Conservation (phyloP, 768 basidiomycete genomes). For the Hygrocybe punicea region DNA sequence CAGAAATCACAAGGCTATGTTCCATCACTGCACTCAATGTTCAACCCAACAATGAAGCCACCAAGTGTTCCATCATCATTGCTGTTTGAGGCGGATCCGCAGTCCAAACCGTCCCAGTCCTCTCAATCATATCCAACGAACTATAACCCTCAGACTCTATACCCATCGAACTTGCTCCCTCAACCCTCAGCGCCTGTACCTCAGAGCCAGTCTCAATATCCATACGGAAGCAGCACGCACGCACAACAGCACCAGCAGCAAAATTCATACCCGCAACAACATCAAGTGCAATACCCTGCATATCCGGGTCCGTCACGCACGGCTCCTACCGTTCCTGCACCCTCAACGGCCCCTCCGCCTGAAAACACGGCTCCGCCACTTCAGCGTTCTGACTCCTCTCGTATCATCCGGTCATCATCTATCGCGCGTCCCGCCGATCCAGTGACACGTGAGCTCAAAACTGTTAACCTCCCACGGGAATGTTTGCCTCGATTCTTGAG, state of each 20-base stretch:
- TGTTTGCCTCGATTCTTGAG: conserved; percentile 73
- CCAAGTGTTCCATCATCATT: conserved; percentile 42
- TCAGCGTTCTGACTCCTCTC: neutral
- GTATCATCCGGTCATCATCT: conserved; percentile 8
- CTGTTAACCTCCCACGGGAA: conserved; percentile 65
- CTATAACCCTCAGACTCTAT: conserved; percentile 17
- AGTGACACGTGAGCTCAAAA: conserved; percentile 47
- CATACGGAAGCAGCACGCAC: conserved; percentile 6
- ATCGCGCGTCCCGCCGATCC: conserved; percentile 20
- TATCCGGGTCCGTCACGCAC: conserved; percentile 24
- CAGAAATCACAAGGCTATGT: conserved; percentile 75
- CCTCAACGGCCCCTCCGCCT: conserved; percentile 8
- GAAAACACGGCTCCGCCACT: conserved; percentile 10
- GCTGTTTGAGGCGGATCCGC: conserved; percentile 35
- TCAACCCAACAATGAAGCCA: conserved; percentile 37
- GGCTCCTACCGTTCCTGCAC: conserved; percentile 13
- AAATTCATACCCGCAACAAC: conserved; percentile 18
- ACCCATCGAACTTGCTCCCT: conserved; percentile 36
- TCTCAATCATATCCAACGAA: conserved; percentile 6
- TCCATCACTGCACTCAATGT: conserved; percentile 77
- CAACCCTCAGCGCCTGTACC: conserved; percentile 28
- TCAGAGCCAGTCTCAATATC: conserved; percentile 18
- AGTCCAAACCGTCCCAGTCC: conserved; percentile 18
- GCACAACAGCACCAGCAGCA: conserved; percentile 18
- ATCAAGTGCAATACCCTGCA: conserved; percentile 18